A percentile compares a stretch with the other conserved stretches of the same genome.
Evolutionary conservation across 345 rosid species (phyloP).

Genomic region (Euclidium syriacum): DNA sequence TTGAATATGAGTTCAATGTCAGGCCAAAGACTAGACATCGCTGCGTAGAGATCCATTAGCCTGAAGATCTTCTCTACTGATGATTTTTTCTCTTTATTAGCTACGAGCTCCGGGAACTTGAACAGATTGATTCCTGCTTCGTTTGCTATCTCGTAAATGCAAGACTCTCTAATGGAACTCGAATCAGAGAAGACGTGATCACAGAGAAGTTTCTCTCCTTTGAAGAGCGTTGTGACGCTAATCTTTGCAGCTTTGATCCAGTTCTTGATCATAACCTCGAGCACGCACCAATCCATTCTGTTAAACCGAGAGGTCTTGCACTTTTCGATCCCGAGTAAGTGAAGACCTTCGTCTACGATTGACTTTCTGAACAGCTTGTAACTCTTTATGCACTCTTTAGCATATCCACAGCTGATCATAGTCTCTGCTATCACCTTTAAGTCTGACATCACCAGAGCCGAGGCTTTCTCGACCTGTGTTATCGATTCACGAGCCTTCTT

Average conservation of each 20-base stretch:
- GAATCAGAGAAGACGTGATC: slow-evolving; percentile 64
- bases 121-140: slow-evolving; percentile 60
- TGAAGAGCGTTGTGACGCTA: slow-evolving; percentile 55
- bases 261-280: slow-evolving; percentile 50
- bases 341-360: slow-evolving; percentile 54
- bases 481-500: slow-evolving; percentile 34
- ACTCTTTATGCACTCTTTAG: slow-evolving; percentile 53
- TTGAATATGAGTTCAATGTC: slow-evolving; percentile 59
- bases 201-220: slow-evolving; percentile 58
- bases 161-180: slow-evolving; percentile 45
- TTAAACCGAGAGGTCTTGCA: slow-evolving; percentile 37
- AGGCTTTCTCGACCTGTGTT: slow-evolving; percentile 33
- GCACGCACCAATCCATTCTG: slow-evolving; percentile 44
- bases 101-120: slow-evolving; percentile 53
- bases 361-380: slow-evolving; percentile 58
- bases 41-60: slow-evolving; percentile 60
- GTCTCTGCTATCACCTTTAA: slow-evolving; percentile 63
- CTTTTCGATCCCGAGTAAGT: slow-evolving; percentile 51
- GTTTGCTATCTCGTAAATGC: slow-evolving; percentile 53
- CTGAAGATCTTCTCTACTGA: slow-evolving; percentile 48
- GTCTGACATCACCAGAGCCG: slow-evolving; percentile 45
- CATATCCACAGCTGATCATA: slow-evolving; percentile 70
- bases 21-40: slow-evolving; percentile 50
- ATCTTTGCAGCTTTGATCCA: slow-evolving; percentile 63
- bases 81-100: slow-evolving; percentile 40